Percentiles rank a stretch among this genome's conserved stretches.
Evolutionary conservation across 179 eudicot genomes (phyloP).

Genomic region (Amaranthus tricolor): DNA sequence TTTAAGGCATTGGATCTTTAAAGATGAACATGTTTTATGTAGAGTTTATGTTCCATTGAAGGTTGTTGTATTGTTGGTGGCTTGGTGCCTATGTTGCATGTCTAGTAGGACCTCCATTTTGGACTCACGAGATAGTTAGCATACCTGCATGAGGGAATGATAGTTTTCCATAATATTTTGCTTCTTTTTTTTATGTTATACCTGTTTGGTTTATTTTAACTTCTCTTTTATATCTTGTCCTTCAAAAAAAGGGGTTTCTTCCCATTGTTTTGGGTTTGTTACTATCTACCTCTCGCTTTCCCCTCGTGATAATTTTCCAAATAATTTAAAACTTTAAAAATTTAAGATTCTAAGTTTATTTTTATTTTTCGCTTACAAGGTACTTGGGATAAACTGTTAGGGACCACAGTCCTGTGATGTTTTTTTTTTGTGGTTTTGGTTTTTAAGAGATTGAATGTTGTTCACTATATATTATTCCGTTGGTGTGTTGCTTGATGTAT

Average conservation of each 20-base stretch:
- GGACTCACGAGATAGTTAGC: neutral
- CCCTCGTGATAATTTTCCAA: too few species aligned
- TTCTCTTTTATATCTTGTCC: neutral
- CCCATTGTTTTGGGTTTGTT: neutral
- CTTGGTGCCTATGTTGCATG: neutral
- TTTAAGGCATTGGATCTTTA: neutral
- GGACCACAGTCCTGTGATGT: neutral
- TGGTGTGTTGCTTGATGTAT: neutral
- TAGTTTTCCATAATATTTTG: neutral
- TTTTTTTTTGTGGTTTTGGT: neutral
- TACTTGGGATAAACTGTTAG: neutral
- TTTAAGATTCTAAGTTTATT: neutral
- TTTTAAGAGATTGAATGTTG: neutral
- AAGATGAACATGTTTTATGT: neutral
- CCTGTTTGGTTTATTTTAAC: neutral
- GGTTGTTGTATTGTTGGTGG: neutral
- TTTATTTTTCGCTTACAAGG: neutral
- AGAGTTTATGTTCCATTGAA: neutral
- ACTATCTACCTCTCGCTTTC: neutral
- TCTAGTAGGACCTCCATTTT: neutral
- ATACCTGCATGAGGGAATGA: neutral
- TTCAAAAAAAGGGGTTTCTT: neutral
- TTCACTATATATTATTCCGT: neutral
- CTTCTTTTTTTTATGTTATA: neutral
- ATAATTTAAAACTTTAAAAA: neutral